Base-by-base conservation (phyloP, 805 yeast genomes). In the Kockiozyma suomiensis region DNA sequence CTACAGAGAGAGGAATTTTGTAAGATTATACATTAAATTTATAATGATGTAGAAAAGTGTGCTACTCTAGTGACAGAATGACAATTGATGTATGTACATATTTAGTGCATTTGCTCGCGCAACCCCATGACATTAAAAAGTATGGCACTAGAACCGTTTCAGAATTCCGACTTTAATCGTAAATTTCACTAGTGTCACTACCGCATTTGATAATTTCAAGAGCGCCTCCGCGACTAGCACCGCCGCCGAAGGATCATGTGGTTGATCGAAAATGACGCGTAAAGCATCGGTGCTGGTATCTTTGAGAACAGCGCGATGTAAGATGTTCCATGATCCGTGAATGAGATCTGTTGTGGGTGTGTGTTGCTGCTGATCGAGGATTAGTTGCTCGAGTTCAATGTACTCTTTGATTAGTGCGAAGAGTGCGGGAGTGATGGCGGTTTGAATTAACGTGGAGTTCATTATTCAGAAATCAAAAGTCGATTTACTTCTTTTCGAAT, bases 171-270 rank as follows among this genome's bases (percentile, higher is more conserved):
- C 61, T 25, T 41, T 50, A 7, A 47, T 41, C n/a, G 54, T 25
- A 33, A 58, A 58, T 19, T 51, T 50, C 13, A 43, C 45, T 10
- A 58, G 13, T 13, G 56, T 28, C 3, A 58, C 26, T 4, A 48
- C 48, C 6, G 61, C 57, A 15, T 50, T 55, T 15, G 52, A 30
- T 21, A 58, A 35, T 28, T 51, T 51, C 46, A 58, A n/a, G 2
- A 35, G 37, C 10, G 61, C 52, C 33, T 58, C 61, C 1, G 57
- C 57, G 26, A 54, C 53, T 19, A 40, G 53, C 8, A 48, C 32
- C 1, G 25, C 28, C 4, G 58, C 30, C 12, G 41, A 15, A 19
- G 52, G 49, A 28, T 54, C 52, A 40, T 40, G 33, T 26, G 58
- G 58, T n/a, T 33, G 48, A 38, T 54, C 58, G n/a, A 54, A 48